These are phyloP conservation scores for Prosopis cineraria DNA, from an alignment of 306 rosid genomes.

Conservation along the genomic window DNA sequence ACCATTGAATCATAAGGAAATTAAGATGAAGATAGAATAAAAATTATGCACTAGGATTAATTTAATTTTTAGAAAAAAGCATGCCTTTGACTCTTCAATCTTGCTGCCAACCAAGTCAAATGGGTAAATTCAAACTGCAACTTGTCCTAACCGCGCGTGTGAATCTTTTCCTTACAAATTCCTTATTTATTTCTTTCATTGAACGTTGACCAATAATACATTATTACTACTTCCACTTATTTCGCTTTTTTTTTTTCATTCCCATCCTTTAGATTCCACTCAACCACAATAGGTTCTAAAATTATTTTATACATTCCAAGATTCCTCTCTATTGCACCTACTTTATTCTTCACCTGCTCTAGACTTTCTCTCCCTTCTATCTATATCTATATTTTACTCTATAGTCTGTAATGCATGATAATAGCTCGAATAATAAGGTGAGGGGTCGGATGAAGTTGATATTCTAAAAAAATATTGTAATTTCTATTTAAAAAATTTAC, in stretches of 20 bases:
- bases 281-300: neutral
- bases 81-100: no score
- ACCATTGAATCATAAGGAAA: no score
- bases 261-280: neutral
- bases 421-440: neutral
- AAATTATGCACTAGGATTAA: no score
- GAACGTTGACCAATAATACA: neutral
- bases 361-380: neutral
- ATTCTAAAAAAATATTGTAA: neutral
- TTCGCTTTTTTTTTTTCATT: neutral
- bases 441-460: neutral
- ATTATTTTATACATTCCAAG: neutral
- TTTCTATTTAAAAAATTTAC: no score
- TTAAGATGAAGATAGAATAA: no score
- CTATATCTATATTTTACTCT: neutral
- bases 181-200: no score
- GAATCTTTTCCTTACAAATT: no score
- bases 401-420: no score
- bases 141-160: no score
- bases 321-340: neutral
- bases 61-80: no score
- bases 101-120: no score
- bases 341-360: neutral
- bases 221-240: neutral
- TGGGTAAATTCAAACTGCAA: no score